phyloP scores from a whole-genome alignment of 2,329 filamentous ascomycete genomes.

The Ascochyta koolunga region DNA sequence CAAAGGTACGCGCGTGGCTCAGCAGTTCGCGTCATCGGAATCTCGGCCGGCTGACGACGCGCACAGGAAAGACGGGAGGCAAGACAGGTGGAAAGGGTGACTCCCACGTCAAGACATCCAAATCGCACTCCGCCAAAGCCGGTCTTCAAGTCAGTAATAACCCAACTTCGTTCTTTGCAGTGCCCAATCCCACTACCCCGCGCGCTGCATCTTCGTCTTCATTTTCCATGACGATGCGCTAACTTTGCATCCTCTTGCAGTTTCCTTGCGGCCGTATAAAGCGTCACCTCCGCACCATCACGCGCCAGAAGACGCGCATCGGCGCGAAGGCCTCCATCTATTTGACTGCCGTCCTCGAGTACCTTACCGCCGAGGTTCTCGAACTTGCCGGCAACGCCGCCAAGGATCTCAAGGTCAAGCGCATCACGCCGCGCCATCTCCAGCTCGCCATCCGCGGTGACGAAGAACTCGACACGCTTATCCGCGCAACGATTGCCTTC shows the following conservation, averaged over 20 bases:
- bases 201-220: slow-evolving; percentile 18
- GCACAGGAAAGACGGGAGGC: slow-evolving; percentile 68
- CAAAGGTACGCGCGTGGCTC: slow-evolving; percentile 76
- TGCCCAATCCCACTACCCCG: slow-evolving; percentile 27
- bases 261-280: slow-evolving; percentile 99
- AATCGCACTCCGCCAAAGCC: slow-evolving; percentile 90
- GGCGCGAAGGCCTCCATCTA: slow-evolving; percentile 98
- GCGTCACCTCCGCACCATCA: slow-evolving; percentile 99
- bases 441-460: slow-evolving; percentile 98
- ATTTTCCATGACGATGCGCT: slow-evolving; percentile 30
- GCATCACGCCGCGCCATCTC: slow-evolving; percentile 96
- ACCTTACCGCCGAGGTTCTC: slow-evolving; percentile 95
- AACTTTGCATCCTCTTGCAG: slow-evolving; percentile 57
- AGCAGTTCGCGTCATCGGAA: slow-evolving; percentile 29
- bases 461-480: slow-evolving; percentile 96
- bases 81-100: slow-evolving; percentile 86
- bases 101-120: slow-evolving; percentile 84
- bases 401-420: slow-evolving; percentile 99
- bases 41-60: slow-evolving; percentile 26
- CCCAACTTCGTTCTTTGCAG: slow-evolving; percentile 23
- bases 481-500: slow-evolving; percentile 96
- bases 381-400: slow-evolving; percentile 98
- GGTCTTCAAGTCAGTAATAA: slow-evolving; percentile 82
- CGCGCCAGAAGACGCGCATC: slow-evolving; percentile 99
- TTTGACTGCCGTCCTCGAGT: slow-evolving; percentile 96